These are phyloP conservation scores for Vitis amurensis DNA, from an alignment of 164 flowering plant genomes.

Conservation along the genomic window DNA sequence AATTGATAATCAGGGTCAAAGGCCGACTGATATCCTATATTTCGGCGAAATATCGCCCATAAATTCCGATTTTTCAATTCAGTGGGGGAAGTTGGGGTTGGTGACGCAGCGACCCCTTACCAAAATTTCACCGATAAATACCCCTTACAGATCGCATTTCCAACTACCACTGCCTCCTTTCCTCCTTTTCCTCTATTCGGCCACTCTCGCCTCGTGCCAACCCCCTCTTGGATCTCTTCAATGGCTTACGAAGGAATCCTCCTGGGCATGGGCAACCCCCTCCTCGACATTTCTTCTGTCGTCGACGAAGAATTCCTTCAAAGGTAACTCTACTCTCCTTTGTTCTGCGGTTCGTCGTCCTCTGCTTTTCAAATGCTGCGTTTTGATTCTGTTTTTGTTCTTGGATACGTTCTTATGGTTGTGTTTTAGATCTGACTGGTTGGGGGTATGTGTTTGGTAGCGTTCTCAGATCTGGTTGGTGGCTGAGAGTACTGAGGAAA, in stretches of 20 bases:
- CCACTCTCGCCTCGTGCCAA: no score
- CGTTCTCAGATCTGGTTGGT: no score
- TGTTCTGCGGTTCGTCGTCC: neutral
- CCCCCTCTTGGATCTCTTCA: conserved; percentile 2
- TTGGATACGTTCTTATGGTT: neutral
- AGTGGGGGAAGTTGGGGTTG: no score
- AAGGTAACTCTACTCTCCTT: conserved; percentile 32
- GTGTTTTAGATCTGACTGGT: no score
- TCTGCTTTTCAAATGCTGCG: neutral
- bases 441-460: no score
- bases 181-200: neutral
- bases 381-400: neutral
- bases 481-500: no score
- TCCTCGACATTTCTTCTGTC: conserved; percentile 68
- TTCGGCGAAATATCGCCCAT: no score
- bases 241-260: conserved; percentile 60
- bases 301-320: conserved; percentile 54
- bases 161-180: neutral
- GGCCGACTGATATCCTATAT: no score
- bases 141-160: neutral
- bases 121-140: neutral
- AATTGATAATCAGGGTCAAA: no score
- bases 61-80: no score
- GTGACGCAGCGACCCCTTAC: no score
- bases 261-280: conserved; percentile 78